phyloP scores from a whole-genome alignment of 2,329 filamentous ascomycete genomes.

The Cyphellophora europaea region DNA sequence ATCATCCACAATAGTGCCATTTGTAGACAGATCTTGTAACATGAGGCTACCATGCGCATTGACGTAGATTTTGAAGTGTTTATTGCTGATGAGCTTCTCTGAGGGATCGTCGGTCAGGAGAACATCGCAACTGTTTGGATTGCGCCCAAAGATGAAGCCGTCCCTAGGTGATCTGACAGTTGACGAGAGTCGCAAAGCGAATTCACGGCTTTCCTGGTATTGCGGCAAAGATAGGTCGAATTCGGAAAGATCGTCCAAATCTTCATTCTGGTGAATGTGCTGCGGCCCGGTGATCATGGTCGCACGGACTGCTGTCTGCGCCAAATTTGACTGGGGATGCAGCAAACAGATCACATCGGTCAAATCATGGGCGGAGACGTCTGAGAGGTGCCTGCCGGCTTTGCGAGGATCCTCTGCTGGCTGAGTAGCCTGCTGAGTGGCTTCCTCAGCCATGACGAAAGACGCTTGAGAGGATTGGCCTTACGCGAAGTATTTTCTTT shows the following conservation, averaged over 20 bases:
- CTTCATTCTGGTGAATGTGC: slow-evolving; percentile 49
- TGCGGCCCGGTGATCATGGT: slow-evolving; percentile 45
- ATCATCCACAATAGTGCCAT: slow-evolving; percentile 80
- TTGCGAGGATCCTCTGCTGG: slow-evolving; percentile 72
- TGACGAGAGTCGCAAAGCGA: slow-evolving; percentile 74
- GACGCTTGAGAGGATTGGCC: too few relatives aligned
- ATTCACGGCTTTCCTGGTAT: slow-evolving; percentile 38
- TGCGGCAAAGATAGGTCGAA: slow-evolving; percentile 27
- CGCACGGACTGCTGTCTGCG: slow-evolving; percentile 59
- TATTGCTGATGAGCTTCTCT: slow-evolving; percentile 71
- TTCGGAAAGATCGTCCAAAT: slow-evolving; percentile 30
- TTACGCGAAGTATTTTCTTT: too few relatives aligned
- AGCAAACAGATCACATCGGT: slow-evolving; percentile 85
- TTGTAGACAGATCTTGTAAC: slow-evolving; percentile 91
- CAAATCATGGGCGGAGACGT: slow-evolving; percentile 71
- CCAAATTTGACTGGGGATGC: slow-evolving; percentile 65
- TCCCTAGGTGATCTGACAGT: slow-evolving; percentile 55
- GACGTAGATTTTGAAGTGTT: slow-evolving; percentile 90
- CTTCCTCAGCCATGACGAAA: too few relatives aligned
- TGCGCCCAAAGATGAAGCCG: slow-evolving; percentile 84
- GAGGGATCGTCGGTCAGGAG: slow-evolving; percentile 60
- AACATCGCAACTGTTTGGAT: slow-evolving; percentile 61
- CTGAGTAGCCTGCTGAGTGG: slow-evolving; percentile 61
- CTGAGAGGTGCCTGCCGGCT: slow-evolving; percentile 69
- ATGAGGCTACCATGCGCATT: slow-evolving; percentile 81